These are phyloP conservation scores for Alternaria atra DNA, from an alignment of 2,329 filamentous ascomycete genomes.

Conservation along the genomic window DNA sequence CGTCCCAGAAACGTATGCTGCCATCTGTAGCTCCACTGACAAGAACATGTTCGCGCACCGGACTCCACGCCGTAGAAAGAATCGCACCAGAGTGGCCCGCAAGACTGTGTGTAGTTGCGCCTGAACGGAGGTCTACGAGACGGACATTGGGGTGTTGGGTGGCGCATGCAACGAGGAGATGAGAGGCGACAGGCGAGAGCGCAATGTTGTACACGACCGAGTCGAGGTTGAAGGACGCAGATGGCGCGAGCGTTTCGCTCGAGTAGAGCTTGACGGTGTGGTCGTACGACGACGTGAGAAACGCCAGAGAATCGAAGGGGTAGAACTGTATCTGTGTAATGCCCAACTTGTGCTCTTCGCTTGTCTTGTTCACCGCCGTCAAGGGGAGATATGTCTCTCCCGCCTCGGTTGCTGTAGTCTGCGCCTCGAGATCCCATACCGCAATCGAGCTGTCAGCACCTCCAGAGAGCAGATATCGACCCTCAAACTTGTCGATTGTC, in stretches of 20 bases:
- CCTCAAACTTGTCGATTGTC: conserved; percentile 83
- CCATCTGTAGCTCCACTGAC: conserved; percentile 88
- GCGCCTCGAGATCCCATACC: conserved; percentile 81
- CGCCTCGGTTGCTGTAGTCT: conserved; percentile 23
- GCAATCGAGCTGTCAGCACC: conserved; percentile 85
- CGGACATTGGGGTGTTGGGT: conserved; percentile 86
- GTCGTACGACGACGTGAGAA: conserved; percentile 81
- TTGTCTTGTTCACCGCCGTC: conserved; percentile 37
- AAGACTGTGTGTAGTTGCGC: conserved; percentile 67
- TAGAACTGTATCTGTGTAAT: conserved; percentile 82
- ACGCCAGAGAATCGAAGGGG: conserved; percentile 77
- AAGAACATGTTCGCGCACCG: conserved; percentile 78
- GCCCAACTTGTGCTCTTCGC: conserved; percentile 68
- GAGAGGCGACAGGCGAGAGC: conserved; percentile 74
- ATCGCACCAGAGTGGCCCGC: conserved; percentile 63
- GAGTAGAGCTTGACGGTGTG: conserved; percentile 79
- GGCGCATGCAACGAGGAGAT: conserved; percentile 85
- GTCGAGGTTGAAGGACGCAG: conserved; percentile 73
- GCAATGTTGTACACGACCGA: conserved; percentile 79
- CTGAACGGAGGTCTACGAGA: conserved; percentile 85
- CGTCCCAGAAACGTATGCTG: conserved; percentile 84
- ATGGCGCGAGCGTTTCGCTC: conserved; percentile 67
- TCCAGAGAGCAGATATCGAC: conserved; percentile 80
- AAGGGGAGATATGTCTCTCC: conserved; percentile 38
- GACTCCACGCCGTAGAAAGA: conserved; percentile 79